Conservation (phyloP, 192 early-diverging fungal genomes). For the Coemansia asiatica region DNA sequence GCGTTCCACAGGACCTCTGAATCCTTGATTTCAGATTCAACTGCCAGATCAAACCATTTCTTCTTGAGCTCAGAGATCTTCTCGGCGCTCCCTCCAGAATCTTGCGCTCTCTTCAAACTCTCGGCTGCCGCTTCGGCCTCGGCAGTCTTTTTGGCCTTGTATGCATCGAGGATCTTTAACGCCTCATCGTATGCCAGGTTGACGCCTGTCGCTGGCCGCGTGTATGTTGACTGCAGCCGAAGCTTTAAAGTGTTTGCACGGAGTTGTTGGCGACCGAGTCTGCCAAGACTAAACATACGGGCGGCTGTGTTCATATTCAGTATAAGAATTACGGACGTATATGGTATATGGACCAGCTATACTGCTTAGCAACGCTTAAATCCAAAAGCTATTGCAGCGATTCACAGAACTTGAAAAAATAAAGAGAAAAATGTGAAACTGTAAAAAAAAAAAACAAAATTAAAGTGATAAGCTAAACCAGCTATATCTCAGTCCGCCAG, state of each 20-base stretch:
- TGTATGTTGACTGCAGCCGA: conserved; percentile 52
- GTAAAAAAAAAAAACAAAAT: too few relatives aligned
- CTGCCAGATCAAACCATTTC: conserved; percentile 57
- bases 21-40: conserved; percentile 69
- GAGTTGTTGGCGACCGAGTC: conserved; percentile 9
- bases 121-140: conserved; percentile 33
- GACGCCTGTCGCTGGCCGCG: conserved; percentile 56
- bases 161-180: conserved; percentile 64
- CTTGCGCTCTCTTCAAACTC: conserved; percentile 29
- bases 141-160: conserved; percentile 51
- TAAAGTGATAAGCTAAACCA: too few relatives aligned
- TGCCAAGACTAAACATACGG: conserved; percentile 19
- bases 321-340: background rate
- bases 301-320: conserved; percentile 31
- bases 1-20: conserved; percentile 69
- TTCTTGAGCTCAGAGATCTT: conserved; percentile 57
- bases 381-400: background rate
- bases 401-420: too few relatives aligned
- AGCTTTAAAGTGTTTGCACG: background rate
- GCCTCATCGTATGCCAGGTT: conserved; percentile 77
- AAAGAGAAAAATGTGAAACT: too few relatives aligned
- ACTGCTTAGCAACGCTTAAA: background rate
- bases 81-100: conserved; percentile 25
- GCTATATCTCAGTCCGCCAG: too few relatives aligned
- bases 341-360: background rate